Evolutionary conservation across 2,329 filamentous ascomycete species (phyloP).

Genomic region (Diaporthe humulicola): DNA sequence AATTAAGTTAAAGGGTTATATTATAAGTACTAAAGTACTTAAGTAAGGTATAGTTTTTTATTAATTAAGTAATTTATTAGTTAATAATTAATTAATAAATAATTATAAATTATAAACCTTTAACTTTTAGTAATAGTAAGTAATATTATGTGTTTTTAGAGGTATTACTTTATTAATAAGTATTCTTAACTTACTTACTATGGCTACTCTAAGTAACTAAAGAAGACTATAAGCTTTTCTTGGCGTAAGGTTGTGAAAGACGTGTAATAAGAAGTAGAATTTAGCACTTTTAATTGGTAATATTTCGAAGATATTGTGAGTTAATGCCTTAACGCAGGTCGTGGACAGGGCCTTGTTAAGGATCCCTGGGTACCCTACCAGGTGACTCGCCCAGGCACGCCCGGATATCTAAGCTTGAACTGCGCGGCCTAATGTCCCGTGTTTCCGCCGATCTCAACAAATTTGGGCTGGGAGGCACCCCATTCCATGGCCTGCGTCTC

Average conservation of each 20-base stretch:
- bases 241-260: neutral
- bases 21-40: too few species aligned
- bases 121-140: too few species aligned
- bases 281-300: constrained; percentile 49
- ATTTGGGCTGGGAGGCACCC: constrained; percentile 46
- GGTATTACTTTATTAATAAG: too few species aligned
- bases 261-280: neutral
- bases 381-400: constrained; percentile 56
- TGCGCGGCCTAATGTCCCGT: constrained; percentile 56
- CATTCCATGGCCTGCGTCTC: neutral
- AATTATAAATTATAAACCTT: too few species aligned
- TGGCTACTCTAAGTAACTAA: neutral
- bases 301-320: constrained; percentile 44
- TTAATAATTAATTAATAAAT: too few species aligned
- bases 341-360: constrained; percentile 37
- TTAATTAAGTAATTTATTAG: too few species aligned
- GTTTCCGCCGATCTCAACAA: constrained; percentile 60
- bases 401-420: constrained; percentile 52
- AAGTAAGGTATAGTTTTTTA: too few species aligned
- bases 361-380: constrained; percentile 59
- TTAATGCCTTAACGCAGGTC: neutral
- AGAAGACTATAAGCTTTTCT: neutral
- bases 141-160: too few species aligned
- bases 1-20: too few species aligned
- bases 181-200: too few species aligned